Evolutionary conservation across 192 early-diverging fungal genomes (phyloP).

Genomic region (Coemansia sp.): DNA sequence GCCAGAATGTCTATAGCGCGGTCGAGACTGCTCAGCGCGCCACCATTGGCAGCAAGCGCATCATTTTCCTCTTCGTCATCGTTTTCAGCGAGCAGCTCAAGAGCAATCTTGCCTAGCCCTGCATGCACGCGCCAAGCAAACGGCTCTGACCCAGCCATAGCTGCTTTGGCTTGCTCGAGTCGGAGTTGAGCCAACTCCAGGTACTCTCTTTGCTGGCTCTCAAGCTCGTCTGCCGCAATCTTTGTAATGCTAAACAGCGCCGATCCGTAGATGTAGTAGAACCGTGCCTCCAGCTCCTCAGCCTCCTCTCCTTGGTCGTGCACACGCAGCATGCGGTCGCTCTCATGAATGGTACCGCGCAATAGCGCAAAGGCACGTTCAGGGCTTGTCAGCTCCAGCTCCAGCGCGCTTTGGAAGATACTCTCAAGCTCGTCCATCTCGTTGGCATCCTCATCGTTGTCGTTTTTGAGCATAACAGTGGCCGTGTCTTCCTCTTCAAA

Average conservation of each 20-base stretch:
- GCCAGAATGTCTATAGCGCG: neutral
- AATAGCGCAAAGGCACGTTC: slow-evolving; percentile 47
- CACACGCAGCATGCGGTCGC: slow-evolving; percentile 54
- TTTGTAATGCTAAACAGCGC: slow-evolving; percentile 52
- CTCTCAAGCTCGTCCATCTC: slow-evolving; percentile 54
- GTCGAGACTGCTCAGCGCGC: slow-evolving; percentile 9
- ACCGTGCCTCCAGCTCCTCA: slow-evolving; percentile 35
- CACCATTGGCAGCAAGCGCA: neutral
- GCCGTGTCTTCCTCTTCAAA: slow-evolving; percentile 41
- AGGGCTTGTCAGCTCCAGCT: slow-evolving; percentile 15
- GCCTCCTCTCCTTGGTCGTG: slow-evolving; percentile 6
- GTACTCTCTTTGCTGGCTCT: slow-evolving; percentile 25
- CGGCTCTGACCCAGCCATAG: neutral
- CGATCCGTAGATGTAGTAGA: slow-evolving; percentile 56
- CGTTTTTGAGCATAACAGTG: slow-evolving; percentile 41
- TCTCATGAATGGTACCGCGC: slow-evolving; percentile 58
- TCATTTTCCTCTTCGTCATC: neutral
- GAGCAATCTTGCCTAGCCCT: slow-evolving; percentile 22
- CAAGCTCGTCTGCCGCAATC: slow-evolving; percentile 6
- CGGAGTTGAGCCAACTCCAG: slow-evolving; percentile 28
- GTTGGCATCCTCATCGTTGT: slow-evolving; percentile 31
- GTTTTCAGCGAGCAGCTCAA: slow-evolving; percentile 17
- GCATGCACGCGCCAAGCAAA: slow-evolving; percentile 20
- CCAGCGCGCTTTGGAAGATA: slow-evolving; percentile 51
- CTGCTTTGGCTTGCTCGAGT: slow-evolving; percentile 31